These are phyloP conservation scores for Globisporangium takayamanum DNA, from an alignment of 352 stramenopile genomes.

Conservation along the genomic window DNA sequence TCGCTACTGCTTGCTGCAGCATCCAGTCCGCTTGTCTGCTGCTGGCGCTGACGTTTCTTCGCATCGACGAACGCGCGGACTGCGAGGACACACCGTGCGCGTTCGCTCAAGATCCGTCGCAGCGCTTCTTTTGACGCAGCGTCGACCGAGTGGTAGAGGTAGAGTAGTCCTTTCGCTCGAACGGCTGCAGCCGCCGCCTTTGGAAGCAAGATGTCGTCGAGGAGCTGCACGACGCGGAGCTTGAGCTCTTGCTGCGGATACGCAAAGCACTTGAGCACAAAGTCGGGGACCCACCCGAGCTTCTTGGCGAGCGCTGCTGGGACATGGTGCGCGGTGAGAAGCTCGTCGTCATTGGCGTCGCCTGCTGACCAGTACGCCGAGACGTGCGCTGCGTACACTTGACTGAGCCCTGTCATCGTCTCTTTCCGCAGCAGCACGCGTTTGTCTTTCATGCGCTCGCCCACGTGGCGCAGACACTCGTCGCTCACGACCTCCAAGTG, in stretches of 20 bases:
- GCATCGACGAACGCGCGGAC: constrained; percentile 34
- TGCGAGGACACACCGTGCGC: constrained; percentile 36
- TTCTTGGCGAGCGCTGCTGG: constrained; percentile 45
- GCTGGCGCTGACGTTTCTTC: constrained; percentile 35
- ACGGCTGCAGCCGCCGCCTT: constrained; percentile 44
- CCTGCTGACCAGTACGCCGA: constrained; percentile 37
- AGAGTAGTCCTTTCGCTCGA: constrained; percentile 65
- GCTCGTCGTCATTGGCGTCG: constrained; percentile 15
- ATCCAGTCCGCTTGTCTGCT: constrained; percentile 10
- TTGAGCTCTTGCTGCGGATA: constrained; percentile 82
- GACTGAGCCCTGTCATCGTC: constrained; percentile 83
- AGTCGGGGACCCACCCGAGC: constrained; percentile 77
- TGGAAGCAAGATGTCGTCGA: constrained; percentile 82
- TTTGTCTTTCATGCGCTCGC: constrained; percentile 88
- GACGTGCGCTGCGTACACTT: constrained; percentile 73
- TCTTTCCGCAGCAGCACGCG: constrained; percentile 74
- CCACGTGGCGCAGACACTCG: constrained; percentile 60
- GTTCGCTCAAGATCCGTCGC: constrained; percentile 57
- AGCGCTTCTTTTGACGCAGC: constrained; percentile 59
- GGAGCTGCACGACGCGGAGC: constrained; percentile 71
- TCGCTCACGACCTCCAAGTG: constrained; percentile 59
- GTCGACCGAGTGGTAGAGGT: constrained; percentile 68
- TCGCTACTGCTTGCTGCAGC: constrained; percentile 6
- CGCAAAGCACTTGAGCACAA: constrained; percentile 81
- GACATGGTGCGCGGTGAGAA: constrained; percentile 24